Evolutionary conservation across 2,329 filamentous ascomycete genomes (phyloP).

Genomic region (Trichoderma oligosporum): DNA sequence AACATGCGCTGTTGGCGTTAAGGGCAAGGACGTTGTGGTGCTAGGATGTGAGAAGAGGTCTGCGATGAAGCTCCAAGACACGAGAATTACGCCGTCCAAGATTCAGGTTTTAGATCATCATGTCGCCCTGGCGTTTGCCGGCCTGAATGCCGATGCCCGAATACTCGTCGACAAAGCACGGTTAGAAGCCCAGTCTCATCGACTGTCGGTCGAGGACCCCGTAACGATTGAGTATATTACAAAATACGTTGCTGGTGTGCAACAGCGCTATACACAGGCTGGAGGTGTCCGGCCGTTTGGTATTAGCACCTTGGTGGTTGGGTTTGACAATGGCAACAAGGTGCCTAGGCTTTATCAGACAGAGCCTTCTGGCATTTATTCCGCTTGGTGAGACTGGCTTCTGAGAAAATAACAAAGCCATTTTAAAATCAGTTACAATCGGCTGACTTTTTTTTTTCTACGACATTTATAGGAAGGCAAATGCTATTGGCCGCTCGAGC

Average conservation of each 20-base stretch:
- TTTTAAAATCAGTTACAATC: background rate
- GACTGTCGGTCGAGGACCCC: slow-evolving; percentile 93
- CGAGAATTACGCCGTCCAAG: slow-evolving; percentile 97
- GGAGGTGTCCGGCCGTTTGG: slow-evolving; percentile 98
- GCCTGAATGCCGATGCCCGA: slow-evolving; percentile 93
- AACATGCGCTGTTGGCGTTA: slow-evolving; percentile 96
- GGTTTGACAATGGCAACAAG: slow-evolving; percentile 92
- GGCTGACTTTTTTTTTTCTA: slow-evolving; percentile 10
- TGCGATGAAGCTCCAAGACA: slow-evolving; percentile 99
- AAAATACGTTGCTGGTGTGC: slow-evolving; percentile 95
- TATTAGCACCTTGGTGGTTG: slow-evolving; percentile 95
- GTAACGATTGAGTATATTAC: slow-evolving; percentile 99
- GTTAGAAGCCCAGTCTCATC: slow-evolving; percentile 94
- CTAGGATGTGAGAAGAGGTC: slow-evolving; percentile 98
- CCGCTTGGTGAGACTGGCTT: slow-evolving; percentile 70
- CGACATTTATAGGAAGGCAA: slow-evolving; percentile 75
- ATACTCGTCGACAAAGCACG: slow-evolving; percentile 98
- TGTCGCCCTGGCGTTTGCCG: slow-evolving; percentile 94
- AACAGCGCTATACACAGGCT: slow-evolving; percentile 98
- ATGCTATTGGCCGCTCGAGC: slow-evolving; percentile 95
- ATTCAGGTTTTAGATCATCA: slow-evolving; percentile 95
- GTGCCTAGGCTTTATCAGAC: slow-evolving; percentile 93
- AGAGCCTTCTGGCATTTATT: slow-evolving; percentile 99
- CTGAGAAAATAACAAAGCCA: too few relatives aligned
- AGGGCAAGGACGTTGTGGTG: slow-evolving; percentile 90